Conservation (phyloP, 1,284 basidiomycete species). For the Sporisorium graminicola region DNA sequence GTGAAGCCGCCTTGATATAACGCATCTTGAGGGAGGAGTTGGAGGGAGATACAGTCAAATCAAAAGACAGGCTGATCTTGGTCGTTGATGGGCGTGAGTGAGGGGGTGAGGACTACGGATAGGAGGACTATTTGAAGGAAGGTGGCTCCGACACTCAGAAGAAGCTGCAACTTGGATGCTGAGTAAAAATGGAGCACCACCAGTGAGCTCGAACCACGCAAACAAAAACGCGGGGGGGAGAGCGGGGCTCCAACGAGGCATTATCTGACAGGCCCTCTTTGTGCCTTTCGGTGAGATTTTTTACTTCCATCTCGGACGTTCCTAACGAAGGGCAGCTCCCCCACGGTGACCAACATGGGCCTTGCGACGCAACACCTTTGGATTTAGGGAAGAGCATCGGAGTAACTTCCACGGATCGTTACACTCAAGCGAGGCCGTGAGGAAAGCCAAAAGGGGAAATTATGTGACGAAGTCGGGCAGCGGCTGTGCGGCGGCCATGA, state of each 20-base stretch:
- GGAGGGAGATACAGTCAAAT: neutral
- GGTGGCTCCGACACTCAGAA: neutral
- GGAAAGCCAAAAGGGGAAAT: neutral
- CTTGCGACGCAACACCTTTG: no score
- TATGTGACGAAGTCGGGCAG: neutral
- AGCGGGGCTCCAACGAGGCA: slow-evolving; percentile 16
- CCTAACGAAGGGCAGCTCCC: neutral
- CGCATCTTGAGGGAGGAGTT: slow-evolving; percentile 24
- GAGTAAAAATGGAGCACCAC: neutral
- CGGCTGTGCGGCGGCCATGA: neutral
- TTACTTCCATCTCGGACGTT: no score
- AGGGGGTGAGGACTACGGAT: neutral
- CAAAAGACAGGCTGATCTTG: slow-evolving; percentile 1
- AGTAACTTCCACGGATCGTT: neutral
- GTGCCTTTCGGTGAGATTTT: slow-evolving; percentile 12
- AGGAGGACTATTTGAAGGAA: slow-evolving; percentile 9
- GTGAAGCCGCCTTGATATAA: slow-evolving; percentile 31
- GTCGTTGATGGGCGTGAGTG: neutral
- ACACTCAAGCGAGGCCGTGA: neutral
- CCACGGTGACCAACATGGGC: slow-evolving; percentile 13
- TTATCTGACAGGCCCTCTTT: slow-evolving; percentile 6
- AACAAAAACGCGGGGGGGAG: neutral
- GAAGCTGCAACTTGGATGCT: neutral
- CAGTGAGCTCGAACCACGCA: slow-evolving; percentile 1
- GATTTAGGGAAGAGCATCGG: neutral